Evolutionary conservation across 352 stramenopile species (phyloP).

Genomic region (Globisporangium cederbergense): DNA sequence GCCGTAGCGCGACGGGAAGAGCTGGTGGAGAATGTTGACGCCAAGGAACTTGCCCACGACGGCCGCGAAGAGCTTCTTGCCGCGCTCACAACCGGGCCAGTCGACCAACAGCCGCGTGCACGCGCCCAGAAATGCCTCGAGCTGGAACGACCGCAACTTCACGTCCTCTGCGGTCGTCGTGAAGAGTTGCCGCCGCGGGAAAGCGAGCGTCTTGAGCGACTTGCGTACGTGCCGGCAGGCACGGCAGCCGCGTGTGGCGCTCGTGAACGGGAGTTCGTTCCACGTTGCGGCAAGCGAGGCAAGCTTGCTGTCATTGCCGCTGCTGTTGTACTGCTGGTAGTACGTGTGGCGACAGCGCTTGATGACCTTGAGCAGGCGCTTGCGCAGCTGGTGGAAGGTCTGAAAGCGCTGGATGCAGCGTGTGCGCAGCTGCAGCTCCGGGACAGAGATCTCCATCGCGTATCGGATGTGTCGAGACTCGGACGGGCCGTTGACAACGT

Average conservation of each 20-base stretch:
- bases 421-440: slow-evolving; percentile 41
- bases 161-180: slow-evolving; percentile 41
- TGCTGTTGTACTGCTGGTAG: slow-evolving; percentile 10
- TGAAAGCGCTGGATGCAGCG: slow-evolving; percentile 57
- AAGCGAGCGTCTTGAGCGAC: slow-evolving; percentile 36
- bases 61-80: slow-evolving; percentile 32
- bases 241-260: slow-evolving; percentile 28
- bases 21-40: slow-evolving; percentile 35
- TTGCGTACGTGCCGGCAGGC: slow-evolving; percentile 36
- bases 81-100: slow-evolving; percentile 51
- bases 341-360: slow-evolving; percentile 33
- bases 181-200: slow-evolving; percentile 55
- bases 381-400: slow-evolving; percentile 50
- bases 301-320: slow-evolving; percentile 14
- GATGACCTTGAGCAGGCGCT: slow-evolving; percentile 39
- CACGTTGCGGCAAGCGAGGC: slow-evolving; percentile 13
- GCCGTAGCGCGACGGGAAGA: slow-evolving; percentile 14
- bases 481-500: slow-evolving; percentile 51
- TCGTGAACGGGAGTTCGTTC: slow-evolving; percentile 15
- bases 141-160: slow-evolving; percentile 37
- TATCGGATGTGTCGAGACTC: slow-evolving; percentile 56
- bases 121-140: slow-evolving; percentile 49
- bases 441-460: slow-evolving; percentile 51
- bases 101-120: slow-evolving; percentile 32
- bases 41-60: slow-evolving; percentile 53